These are phyloP conservation scores for Xylaria sp. DNA, from an alignment of 2,329 filamentous ascomycete genomes.

Conservation along the genomic window DNA sequence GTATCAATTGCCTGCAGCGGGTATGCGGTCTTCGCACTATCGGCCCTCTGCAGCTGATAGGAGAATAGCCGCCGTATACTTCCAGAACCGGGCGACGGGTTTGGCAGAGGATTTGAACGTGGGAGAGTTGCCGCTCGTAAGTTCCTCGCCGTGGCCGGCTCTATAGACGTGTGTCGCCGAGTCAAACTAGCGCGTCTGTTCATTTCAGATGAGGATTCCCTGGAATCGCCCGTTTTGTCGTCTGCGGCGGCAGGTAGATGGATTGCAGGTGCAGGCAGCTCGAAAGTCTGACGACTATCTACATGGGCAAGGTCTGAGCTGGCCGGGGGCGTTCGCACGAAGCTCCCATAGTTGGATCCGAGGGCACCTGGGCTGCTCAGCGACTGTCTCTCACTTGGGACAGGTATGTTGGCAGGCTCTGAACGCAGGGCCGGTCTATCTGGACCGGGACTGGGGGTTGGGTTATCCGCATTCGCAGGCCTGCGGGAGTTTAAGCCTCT, in stretches of 20 bases:
- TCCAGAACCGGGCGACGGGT: conserved; percentile 43
- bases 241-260: conserved; percentile 52
- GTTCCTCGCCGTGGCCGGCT: conserved; percentile 25
- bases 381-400: conserved; percentile 54
- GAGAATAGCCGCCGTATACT: conserved; percentile 57
- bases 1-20: conserved; percentile 57
- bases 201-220: background rate
- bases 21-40: conserved; percentile 56
- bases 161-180: conserved; percentile 52
- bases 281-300: conserved; percentile 56
- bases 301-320: conserved; percentile 38
- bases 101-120: conserved; percentile 39
- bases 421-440: conserved; percentile 41
- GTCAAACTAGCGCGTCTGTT: conserved; percentile 44
- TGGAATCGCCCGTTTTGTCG: conserved; percentile 35
- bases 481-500: conserved; percentile 15
- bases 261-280: conserved; percentile 66
- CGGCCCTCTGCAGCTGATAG: conserved; percentile 51
- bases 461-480: conserved; percentile 41
- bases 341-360: conserved; percentile 64
- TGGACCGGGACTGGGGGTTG: conserved; percentile 46
- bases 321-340: conserved; percentile 57
- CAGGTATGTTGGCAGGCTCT: conserved; percentile 42
- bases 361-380: conserved; percentile 54
- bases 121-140: conserved; percentile 35